Evolutionary conservation across 1,139 yeast genomes (phyloP), one percentile per base, ranked within the genome.

Genomic region (Yamadazyma atmosphaerica): DNA sequence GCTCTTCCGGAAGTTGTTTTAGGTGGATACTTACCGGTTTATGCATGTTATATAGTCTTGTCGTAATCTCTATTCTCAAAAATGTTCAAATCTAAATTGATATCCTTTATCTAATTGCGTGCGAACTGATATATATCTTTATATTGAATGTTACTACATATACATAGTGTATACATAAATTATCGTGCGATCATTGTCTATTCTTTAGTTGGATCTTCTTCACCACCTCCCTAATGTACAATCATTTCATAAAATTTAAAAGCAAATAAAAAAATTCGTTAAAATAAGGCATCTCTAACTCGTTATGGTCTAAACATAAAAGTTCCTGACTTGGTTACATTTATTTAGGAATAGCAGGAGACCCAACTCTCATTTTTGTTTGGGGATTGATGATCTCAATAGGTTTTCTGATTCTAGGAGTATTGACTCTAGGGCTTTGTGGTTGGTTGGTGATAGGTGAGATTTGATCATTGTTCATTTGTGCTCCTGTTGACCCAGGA

Each of bases 371-470:
- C 65, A 81, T 58, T 35, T 88, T 88, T 4, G 94, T 85, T 38
- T 76, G 79, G 7, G 95, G 95, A 57, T 86, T 83, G 44, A 86
- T 82, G 49, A 86, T 86, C 55, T 85, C 92, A 54, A 86, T 62
- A 4, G 83, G 79, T 50, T 80, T 79, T 56, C 75, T 78, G 28
- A 74, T 71, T 47, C 86, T 65, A 22, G 84, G 84, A 4, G 86
- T 77, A 39, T 64, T 65, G 3, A 67, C 67, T 41, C 76, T 59
- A 12, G 78, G 77, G 15, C 55, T 45, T 12, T 50, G 43, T 7
- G 52, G 47, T 9, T 28, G 39, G 14, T 41, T 39, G 7, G 41
- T 23, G 9, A 37, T 34, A 4, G 44, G 38, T 30, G 42, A 47
- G 37, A 23, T 40, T 42, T 32, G 44, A 32, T 29, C 38, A 16